Percentiles rank a stretch among this genome's conserved stretches.
Evolutionary conservation across 768 basidiomycete species (phyloP).

Genomic region (Podaxis sp.): DNA sequence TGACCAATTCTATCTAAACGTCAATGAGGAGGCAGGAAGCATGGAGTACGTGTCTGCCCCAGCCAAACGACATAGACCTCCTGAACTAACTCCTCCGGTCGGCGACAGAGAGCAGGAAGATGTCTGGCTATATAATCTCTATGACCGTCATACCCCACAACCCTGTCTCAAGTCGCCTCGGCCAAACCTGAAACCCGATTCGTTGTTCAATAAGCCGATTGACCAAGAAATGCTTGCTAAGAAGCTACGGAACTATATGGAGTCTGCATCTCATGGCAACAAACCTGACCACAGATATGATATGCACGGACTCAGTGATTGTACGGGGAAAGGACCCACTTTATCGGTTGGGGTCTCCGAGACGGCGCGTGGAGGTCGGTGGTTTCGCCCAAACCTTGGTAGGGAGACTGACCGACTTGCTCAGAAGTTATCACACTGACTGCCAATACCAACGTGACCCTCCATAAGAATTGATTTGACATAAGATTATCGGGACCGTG

Average conservation of each 20-base stretch:
- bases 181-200: neutral
- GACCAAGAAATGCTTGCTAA: slow-evolving; percentile 10
- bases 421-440: neutral
- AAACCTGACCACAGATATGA: neutral
- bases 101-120: slow-evolving; percentile 28
- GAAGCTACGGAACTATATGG: slow-evolving; percentile 12
- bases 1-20: slow-evolving; percentile 20
- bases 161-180: slow-evolving; percentile 9
- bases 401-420: neutral
- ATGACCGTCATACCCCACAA: slow-evolving; percentile 21
- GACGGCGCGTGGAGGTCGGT: slow-evolving; percentile 1
- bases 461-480: neutral
- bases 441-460: neutral
- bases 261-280: neutral
- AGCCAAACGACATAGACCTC: neutral
- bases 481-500: neutral
- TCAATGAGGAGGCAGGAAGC: slow-evolving; percentile 14
- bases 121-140: slow-evolving; percentile 29
- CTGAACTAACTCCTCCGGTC: neutral
- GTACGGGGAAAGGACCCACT: neutral
- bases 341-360: neutral
- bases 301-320: neutral
- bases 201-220: neutral
- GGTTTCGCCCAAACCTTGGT: neutral
- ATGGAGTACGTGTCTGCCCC: slow-evolving; percentile 16